phyloP scores from a whole-genome alignment of 306 rosid genomes.

The Geum urbanum region DNA sequence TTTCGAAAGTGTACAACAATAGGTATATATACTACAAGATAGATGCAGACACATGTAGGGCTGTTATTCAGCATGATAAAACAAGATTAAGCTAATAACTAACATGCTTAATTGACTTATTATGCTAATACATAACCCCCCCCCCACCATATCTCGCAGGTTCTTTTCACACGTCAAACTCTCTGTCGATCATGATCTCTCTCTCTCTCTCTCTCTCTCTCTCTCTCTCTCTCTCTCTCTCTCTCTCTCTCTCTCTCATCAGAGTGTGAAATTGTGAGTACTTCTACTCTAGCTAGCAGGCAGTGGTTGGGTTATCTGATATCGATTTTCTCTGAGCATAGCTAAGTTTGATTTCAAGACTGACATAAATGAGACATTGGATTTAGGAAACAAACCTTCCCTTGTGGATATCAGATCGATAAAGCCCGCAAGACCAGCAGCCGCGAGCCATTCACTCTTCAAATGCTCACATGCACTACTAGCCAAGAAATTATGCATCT shows the following conservation, averaged over 20 bases:
- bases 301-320: background rate
- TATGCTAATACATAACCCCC: conserved; percentile 11
- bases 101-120: too few relatives aligned
- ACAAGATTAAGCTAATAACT: too few relatives aligned
- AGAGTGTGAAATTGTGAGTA: too few relatives aligned
- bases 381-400: conserved; percentile 4
- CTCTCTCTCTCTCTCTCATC: background rate
- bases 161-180: conserved; percentile 1
- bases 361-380: conserved; percentile 8
- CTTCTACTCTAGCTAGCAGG: too few relatives aligned
- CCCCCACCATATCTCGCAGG: conserved; percentile 4
- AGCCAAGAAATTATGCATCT: background rate
- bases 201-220: background rate
- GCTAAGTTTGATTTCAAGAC: background rate
- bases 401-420: background rate
- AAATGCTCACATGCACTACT: background rate
- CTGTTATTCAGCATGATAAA: too few relatives aligned
- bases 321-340: background rate
- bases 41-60: too few relatives aligned
- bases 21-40: too few relatives aligned
- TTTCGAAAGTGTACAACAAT: too few relatives aligned
- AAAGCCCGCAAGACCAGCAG: background rate
- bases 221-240: background rate
- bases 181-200: background rate
- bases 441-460: conserved; percentile 8